Conservation (phyloP, 2,329 filamentous ascomycete genomes). For the Emergomyces africanus region DNA sequence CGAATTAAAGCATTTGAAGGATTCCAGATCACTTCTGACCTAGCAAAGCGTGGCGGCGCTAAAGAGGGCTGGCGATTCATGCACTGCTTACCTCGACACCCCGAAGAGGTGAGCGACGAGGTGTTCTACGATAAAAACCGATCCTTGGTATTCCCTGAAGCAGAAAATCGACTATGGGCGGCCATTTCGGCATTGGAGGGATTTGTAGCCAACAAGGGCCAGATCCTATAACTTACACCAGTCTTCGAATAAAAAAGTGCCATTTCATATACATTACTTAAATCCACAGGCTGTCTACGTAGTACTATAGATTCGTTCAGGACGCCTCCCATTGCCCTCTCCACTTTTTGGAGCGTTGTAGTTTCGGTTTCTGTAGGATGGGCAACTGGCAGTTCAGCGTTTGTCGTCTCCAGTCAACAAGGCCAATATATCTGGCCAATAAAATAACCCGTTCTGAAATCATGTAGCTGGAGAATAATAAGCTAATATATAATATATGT, state of each 20-base stretch:
- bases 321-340: neutral
- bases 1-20: slow-evolving; percentile 70
- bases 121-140: slow-evolving; percentile 72
- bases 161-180: slow-evolving; percentile 88
- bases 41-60: slow-evolving; percentile 73
- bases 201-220: slow-evolving; percentile 91
- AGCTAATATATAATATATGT: too few species aligned
- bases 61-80: slow-evolving; percentile 93
- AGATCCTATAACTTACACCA: slow-evolving; percentile 26
- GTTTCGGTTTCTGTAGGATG: neutral
- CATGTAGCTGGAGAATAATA: too few species aligned
- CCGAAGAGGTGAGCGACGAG: slow-evolving; percentile 85
- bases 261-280: neutral
- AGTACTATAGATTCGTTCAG: neutral
- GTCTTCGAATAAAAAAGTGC: neutral
- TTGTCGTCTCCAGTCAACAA: neutral
- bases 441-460: too few species aligned
- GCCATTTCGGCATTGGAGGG: slow-evolving; percentile 75
- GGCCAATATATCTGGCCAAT: neutral
- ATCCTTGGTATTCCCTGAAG: slow-evolving; percentile 85
- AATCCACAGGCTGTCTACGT: neutral
- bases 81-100: slow-evolving; percentile 90
- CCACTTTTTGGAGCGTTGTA: neutral
- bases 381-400: too few species aligned
- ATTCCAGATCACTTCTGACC: slow-evolving; percentile 79